Evolutionary conservation across 441 rosid species (phyloP).

Genomic region (Pelargonium myrrhifolium): DNA sequence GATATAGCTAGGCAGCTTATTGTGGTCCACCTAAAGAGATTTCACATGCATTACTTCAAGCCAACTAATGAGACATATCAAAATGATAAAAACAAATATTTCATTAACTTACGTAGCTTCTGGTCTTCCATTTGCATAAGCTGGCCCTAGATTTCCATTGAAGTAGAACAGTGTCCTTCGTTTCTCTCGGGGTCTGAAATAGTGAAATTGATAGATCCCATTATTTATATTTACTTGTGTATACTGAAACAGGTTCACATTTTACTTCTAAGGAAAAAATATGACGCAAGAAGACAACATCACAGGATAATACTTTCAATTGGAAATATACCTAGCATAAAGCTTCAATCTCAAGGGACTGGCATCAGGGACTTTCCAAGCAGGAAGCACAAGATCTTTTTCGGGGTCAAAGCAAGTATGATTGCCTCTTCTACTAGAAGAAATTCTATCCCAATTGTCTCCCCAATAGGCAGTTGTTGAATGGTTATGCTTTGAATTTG

Average conservation of each 20-base stretch:
- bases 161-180: constrained; percentile 78
- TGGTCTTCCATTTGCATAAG: constrained; percentile 70
- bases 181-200: constrained; percentile 56
- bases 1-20: not conserved
- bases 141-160: constrained; percentile 97
- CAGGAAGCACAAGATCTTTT: constrained; percentile 95
- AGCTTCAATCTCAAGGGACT: constrained; percentile 43
- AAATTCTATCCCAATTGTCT: constrained; percentile 73
- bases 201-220: constrained; percentile 18
- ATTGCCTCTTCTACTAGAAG: constrained; percentile 65
- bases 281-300: not conserved
- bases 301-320: not conserved
- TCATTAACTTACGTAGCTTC: constrained; percentile 65
- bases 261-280: not conserved
- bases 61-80: not conserved
- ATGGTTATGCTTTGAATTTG: constrained; percentile 81
- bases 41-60: not conserved
- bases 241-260: not conserved
- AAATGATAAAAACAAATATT: constrained; percentile 6
- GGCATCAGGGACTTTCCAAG: constrained; percentile 84
- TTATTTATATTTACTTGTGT: not conserved
- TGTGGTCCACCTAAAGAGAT: not conserved
- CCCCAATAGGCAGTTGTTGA: constrained; percentile 90
- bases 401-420: constrained; percentile 92
- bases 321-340: constrained; percentile 50